Evolutionary conservation across 805 yeast genomes (phyloP), one percentile per base, ranked within the genome.

Genomic region (Wickerhamomyces kurtzmanii): DNA sequence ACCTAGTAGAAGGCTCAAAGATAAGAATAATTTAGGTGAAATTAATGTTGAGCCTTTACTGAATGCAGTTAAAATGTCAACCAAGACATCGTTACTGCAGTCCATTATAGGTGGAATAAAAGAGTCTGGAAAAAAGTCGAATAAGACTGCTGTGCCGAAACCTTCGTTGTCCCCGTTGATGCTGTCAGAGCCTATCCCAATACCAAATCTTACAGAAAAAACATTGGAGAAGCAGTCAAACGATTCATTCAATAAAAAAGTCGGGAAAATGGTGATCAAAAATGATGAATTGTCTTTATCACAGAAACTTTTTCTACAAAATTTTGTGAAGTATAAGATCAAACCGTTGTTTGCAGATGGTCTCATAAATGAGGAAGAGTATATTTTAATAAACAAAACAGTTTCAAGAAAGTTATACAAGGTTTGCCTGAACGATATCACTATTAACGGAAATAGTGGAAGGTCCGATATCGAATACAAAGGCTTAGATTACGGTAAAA

Each of bases 351-450:
- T 71, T 42, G 49, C 55, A 12, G 49, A 53, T 4, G 55, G 56
- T 1, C 32, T 31, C 3, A 38, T 60, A 4, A 48, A 39, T 17
- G 55, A 53, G 17, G 54, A 54, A 4, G 57, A 58, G 28, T 83
- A 75, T 45, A 77, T 84, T 4, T 49, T 47, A 11, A 62, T 81
- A 30, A 82, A 82, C 51, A 71, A 69, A 52, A 53, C 53, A 4
- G 74, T 80, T 5, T 77, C 87, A 10, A 59, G 83, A 29, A 54
- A 56, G 23, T 47, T 80, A 12, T 82, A 83, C 45, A 51, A 52
- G 12, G 43, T 49, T 8, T 51, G 55, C 7, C 27, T 38, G 6
- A 34, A 38, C 26, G 34, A 32, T 16, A 15, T n/a, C n/a, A n/a
- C n/a, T n/a, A n/a, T n/a, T n/a, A n/a, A n/a, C n/a, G n/a, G n/a